Evolutionary conservation across 345 rosid species (phyloP), one percentile per base, ranked within the genome.

Genomic region (Eucalyptus pauciflora): DNA sequence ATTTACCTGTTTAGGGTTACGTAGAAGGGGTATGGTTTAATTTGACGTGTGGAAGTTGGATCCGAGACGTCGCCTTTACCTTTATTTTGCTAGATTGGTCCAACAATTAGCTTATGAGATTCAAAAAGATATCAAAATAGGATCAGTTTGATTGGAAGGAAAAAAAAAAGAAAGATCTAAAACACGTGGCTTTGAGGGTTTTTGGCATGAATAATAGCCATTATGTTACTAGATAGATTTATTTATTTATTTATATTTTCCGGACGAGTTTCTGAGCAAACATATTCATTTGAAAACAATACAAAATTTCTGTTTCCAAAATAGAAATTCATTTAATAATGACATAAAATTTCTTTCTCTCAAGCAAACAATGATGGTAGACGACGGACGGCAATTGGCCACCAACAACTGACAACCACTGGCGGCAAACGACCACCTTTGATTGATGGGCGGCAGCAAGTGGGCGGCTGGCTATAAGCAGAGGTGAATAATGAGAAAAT

Each of bases 371-470:
- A 0, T 0, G 0, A 52, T 52, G 58, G 25, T 52, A 20, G 58
- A 52, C 1, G 2, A 52, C 0, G 58, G 25, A 52, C 0, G 0
- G 1, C 58, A 52, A 52, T 52, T 0, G 0, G 2, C 25, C 58
- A 52, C 9, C 24, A 52, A 0, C 0, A 0, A 7, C 0, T 17
- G 2, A 18, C 24, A 7, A 17, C 24, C 56, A 52, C 0, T 17
- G 4, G 56, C 0, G 4, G 20, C 1, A 0, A 2, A 51, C 1
- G 0, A 18, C 56, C 56, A 52, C 1, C 25, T 8, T 52, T 52
- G 58, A 52, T 52, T 2, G 0, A 52, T 52, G 10, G 25, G 58
- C 1, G 18, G 0, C 0, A 2, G 58, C 58, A 52, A 52, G 58
- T 52, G 25, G 25, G 58, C 8, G 58, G 5, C 0, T 0, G 0